A percentile compares a stretch with the other conserved stretches of the same genome.
phyloP scores from a whole-genome alignment of 108 stramenopile species.

The Licmophora abbreviata region DNA sequence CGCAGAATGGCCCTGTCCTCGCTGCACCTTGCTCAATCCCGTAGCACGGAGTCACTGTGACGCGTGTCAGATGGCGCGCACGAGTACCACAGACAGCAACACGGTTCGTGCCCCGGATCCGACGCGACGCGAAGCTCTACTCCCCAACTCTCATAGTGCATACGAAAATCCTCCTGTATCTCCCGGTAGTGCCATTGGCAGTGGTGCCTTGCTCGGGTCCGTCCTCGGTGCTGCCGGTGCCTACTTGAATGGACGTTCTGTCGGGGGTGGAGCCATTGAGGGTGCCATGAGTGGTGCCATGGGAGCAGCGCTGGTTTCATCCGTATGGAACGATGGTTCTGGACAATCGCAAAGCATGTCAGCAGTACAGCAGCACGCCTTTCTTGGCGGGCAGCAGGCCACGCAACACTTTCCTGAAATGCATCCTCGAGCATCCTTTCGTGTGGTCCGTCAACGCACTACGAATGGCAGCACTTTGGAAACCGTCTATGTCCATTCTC shows the following conservation, averaged over 20 bases:
- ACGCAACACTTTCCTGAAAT: neutral
- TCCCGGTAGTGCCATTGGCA: slow-evolving; percentile 3
- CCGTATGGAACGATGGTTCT: neutral
- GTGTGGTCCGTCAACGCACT: neutral
- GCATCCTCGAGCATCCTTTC: neutral
- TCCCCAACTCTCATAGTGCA: neutral
- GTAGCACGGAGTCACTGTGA: slow-evolving; percentile 13
- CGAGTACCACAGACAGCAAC: neutral
- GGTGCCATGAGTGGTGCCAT: slow-evolving; percentile 35
- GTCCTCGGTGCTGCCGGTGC: slow-evolving; percentile 24
- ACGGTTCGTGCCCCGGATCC: slow-evolving; percentile 17
- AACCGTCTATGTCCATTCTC: slow-evolving; percentile 1
- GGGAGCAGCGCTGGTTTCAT: slow-evolving; percentile 16
- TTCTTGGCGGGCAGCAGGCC: neutral
- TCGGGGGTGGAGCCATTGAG: slow-evolving; percentile 14
- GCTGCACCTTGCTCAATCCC: slow-evolving; percentile 43
- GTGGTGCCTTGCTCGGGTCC: slow-evolving; percentile 30
- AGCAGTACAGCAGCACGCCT: neutral
- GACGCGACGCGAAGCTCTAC: slow-evolving; percentile 10
- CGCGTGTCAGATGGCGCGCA: slow-evolving; percentile 20
- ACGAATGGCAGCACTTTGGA: neutral
- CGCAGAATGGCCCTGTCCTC: slow-evolving; percentile 41
- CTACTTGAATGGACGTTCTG: slow-evolving; percentile 15
- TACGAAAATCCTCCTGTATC: neutral
- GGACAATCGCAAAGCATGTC: neutral